Evolutionary conservation across 106 monocot genomes (phyloP).

Genomic region (Alisma plantagoaquatica): DNA sequence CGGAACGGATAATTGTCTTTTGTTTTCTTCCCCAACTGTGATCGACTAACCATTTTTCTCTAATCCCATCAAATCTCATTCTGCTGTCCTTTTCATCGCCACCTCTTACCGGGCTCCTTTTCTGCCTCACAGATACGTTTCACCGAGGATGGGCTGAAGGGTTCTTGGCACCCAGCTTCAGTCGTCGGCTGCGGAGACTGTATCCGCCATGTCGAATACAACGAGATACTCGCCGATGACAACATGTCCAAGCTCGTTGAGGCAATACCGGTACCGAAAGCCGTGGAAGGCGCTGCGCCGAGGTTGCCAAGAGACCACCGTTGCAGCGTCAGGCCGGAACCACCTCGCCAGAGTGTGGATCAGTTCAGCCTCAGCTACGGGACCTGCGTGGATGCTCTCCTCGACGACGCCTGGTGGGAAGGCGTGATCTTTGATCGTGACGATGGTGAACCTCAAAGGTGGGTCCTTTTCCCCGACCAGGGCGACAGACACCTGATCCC

Average conservation of each 20-base stretch:
- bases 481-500: conserved; percentile 33
- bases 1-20: no score
- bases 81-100: no score
- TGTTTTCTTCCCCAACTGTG: no score
- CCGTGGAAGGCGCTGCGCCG: conserved; percentile 28
- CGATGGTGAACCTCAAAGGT: conserved; percentile 16
- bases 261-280: conserved; percentile 21
- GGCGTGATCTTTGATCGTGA: conserved; percentile 46
- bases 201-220: conserved; percentile 26
- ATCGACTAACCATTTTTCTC: no score
- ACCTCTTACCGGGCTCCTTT: no score
- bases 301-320: conserved; percentile 11
- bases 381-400: conserved; percentile 53
- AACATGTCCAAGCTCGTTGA: conserved; percentile 25
- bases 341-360: conserved; percentile 13
- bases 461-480: conserved; percentile 61
- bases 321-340: conserved; percentile 35
- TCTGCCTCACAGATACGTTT: conserved; percentile 33
- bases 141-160: conserved; percentile 39
- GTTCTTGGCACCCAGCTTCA: conserved; percentile 39
- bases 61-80: no score
- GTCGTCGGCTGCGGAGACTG: conserved; percentile 11
- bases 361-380: conserved; percentile 26
- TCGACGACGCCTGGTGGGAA: conserved; percentile 68
- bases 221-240: conserved; percentile 29